A percentile compares a stretch with the other conserved stretches of the same genome.
Evolutionary conservation across 371 early-diverging fungal genomes (phyloP).

Genomic region (Nematocida sp.): DNA sequence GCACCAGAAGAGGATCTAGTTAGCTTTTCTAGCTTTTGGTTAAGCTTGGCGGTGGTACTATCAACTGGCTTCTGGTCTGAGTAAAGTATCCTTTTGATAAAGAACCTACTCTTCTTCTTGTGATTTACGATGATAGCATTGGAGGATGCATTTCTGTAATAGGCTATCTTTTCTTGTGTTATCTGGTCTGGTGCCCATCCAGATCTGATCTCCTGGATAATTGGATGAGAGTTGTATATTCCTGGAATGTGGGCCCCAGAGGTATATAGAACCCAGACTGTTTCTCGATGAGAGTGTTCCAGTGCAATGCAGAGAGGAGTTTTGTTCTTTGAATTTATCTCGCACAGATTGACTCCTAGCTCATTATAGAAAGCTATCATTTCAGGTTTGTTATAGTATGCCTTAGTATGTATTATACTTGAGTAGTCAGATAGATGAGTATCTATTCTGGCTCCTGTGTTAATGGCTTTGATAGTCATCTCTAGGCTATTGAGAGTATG

Average conservation of each 20-base stretch:
- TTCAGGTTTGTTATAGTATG: slow-evolving; percentile 11
- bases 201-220: not conserved
- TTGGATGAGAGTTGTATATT: not conserved
- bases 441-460: slow-evolving; percentile 31
- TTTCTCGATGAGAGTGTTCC: slow-evolving; percentile 1
- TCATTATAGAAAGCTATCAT: slow-evolving; percentile 31
- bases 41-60: not conserved
- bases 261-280: slow-evolving; percentile 22
- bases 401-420: slow-evolving; percentile 32
- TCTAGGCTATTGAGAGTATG: slow-evolving; percentile 43
- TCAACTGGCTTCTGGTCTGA: slow-evolving; percentile 11
- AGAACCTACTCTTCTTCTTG: slow-evolving; percentile 39
- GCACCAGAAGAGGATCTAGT: not conserved
- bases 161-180: slow-evolving; percentile 9
- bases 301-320: slow-evolving; percentile 25
- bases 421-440: not conserved
- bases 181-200: slow-evolving; percentile 13
- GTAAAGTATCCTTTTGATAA: slow-evolving; percentile 15
- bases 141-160: slow-evolving; percentile 21
- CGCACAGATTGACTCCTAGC: not conserved
- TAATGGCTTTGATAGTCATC: slow-evolving; percentile 39
- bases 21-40: slow-evolving; percentile 15
- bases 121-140: slow-evolving; percentile 11
- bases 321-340: not conserved
- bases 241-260: not conserved